Conservation (phyloP, 2,329 filamentous ascomycete species). For the Trichoderma breve region DNA sequence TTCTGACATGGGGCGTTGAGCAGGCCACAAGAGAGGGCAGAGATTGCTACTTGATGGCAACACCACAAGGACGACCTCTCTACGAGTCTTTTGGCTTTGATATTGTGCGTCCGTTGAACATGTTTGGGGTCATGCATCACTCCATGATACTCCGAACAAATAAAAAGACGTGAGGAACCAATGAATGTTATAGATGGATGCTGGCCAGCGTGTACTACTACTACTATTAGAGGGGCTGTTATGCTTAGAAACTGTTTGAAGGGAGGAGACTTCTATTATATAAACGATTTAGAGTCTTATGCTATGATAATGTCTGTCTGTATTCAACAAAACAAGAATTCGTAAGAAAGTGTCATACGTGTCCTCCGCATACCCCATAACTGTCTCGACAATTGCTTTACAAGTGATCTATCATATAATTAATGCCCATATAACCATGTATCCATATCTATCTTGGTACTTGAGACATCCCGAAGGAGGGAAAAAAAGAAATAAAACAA, state of each 20-base stretch:
- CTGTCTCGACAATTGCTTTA: background rate
- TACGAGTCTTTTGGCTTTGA: constrained; percentile 19
- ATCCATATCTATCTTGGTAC: background rate
- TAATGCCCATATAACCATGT: background rate
- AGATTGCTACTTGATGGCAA: constrained; percentile 22
- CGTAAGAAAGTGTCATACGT: background rate
- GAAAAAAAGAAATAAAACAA: background rate
- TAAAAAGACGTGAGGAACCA: background rate
- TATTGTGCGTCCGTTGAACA: constrained; percentile 4
- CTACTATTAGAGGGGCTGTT: background rate
- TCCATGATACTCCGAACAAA: constrained; percentile 16
- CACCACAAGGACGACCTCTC: constrained; percentile 18
- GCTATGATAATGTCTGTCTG: background rate
- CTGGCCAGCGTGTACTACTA: background rate
- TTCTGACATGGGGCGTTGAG: constrained; percentile 23
- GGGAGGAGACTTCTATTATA: background rate
- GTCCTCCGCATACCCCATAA: background rate
- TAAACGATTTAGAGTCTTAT: background rate
- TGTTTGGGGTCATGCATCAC: constrained; percentile 19
- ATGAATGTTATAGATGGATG: background rate
- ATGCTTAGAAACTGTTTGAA: background rate
- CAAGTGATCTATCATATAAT: background rate
- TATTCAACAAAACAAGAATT: background rate
- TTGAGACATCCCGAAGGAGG: background rate
- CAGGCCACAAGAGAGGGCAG: constrained; percentile 17